Evolutionary conservation across 768 basidiomycete species (phyloP).

Genomic region (Tylopilus vinaceipallidus): DNA sequence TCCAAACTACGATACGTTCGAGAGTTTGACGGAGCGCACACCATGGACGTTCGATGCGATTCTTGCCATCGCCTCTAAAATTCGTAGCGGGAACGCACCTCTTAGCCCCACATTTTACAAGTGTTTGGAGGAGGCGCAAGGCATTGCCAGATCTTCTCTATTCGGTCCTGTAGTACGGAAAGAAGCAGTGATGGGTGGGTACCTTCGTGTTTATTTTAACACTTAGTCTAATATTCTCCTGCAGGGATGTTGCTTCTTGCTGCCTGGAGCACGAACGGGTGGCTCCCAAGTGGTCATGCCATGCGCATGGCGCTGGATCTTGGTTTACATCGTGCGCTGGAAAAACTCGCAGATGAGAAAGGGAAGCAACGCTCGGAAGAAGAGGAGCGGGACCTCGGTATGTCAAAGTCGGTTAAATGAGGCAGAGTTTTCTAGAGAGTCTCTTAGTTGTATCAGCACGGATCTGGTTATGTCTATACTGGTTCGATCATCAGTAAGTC

Average conservation of each 20-base stretch:
- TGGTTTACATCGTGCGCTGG: conserved; percentile 87
- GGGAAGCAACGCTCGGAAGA: conserved; percentile 68
- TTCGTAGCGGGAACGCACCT: conserved; percentile 86
- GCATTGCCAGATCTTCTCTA: conserved; percentile 89
- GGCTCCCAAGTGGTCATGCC: conserved; percentile 93
- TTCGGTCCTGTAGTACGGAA: conserved; percentile 93
- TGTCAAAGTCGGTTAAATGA: conserved; percentile 13
- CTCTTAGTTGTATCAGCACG: conserved; percentile 80
- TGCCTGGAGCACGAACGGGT: conserved; percentile 93
- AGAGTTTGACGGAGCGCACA: conserved; percentile 85
- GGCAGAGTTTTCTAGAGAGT: conserved; percentile 1
- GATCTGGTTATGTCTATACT: conserved; percentile 93
- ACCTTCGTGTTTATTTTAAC: conserved; percentile 11
- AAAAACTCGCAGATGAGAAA: conserved; percentile 79
- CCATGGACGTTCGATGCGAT: conserved; percentile 97
- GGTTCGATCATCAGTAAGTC: conserved; percentile 92
- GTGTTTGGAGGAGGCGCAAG: conserved; percentile 92
- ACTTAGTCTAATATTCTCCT: conserved; percentile 3
- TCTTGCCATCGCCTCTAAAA: conserved; percentile 88
- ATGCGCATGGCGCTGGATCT: conserved; percentile 96
- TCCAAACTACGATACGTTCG: conserved; percentile 89
- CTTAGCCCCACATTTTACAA: conserved; percentile 85
- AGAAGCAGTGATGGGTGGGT: conserved; percentile 87
- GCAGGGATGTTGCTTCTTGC: conserved; percentile 88
- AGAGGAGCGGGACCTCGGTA: conserved; percentile 85